Percentiles rank a stretch among this genome's conserved stretches.
Conservation (phyloP, 306 rosid species). For the Alnus rubra region DNA sequence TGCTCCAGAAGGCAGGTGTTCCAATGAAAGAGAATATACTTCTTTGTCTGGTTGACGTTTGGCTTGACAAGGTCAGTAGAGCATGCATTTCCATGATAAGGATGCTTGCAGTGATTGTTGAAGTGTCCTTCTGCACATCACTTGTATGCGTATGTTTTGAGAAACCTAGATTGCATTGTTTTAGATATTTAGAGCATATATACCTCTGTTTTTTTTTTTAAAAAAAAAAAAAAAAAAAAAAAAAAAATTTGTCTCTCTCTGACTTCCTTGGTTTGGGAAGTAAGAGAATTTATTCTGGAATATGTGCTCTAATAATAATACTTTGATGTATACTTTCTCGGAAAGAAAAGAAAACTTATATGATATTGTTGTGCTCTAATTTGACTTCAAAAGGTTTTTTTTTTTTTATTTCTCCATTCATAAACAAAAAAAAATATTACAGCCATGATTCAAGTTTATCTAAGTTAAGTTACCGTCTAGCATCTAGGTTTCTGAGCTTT, state of each 20-base stretch:
- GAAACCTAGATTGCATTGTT: neutral
- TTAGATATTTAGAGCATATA: neutral
- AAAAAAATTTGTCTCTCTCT: neutral
- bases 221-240: no score
- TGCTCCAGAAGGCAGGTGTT: slow-evolving; percentile 73
- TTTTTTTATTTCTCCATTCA: neutral
- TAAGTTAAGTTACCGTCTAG: neutral
- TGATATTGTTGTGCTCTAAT: neutral
- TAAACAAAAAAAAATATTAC: neutral
- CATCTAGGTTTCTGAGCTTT: neutral
- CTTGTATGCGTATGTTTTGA: slow-evolving; percentile 14
- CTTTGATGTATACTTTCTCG: neutral
- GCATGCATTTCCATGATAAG: neutral
- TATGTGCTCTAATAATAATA: neutral
- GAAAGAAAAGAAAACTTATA: neutral
- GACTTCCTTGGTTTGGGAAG: neutral
- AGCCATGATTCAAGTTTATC: neutral
- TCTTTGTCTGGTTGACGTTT: slow-evolving; percentile 83
- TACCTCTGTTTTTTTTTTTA: neutral
- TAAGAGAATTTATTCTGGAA: neutral
- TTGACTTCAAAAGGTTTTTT: neutral
- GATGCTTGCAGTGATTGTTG: slow-evolving; percentile 6
- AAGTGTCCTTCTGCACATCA: slow-evolving; percentile 16
- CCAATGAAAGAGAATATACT: slow-evolving; percentile 72
- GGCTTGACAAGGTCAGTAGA: slow-evolving; percentile 91